These are phyloP conservation scores for Cyberlindnera xishuangbannaensis DNA, from an alignment of 805 yeast genomes.

Conservation along the genomic window DNA sequence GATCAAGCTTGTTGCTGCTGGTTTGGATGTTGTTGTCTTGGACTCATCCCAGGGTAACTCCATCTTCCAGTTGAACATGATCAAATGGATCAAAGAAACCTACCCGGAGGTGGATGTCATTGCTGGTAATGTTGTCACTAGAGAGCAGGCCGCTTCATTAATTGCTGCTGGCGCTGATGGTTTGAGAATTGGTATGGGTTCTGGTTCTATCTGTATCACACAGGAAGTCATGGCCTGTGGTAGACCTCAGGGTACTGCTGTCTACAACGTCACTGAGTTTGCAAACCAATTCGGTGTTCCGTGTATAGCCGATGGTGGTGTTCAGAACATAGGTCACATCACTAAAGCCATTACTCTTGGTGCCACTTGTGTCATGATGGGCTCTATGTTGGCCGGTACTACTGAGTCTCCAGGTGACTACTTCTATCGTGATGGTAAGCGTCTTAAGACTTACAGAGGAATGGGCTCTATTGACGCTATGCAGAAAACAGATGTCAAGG, in stretches of 20 bases:
- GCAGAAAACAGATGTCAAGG: conserved; percentile 82
- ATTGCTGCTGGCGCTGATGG: conserved; percentile 97
- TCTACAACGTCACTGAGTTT: conserved; percentile 87
- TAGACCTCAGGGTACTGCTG: conserved; percentile 99
- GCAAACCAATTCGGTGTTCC: conserved; percentile 96
- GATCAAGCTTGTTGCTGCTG: conserved; percentile 82
- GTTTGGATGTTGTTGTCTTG: conserved; percentile 90
- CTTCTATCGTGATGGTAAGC: conserved; percentile 96
- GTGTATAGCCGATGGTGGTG: conserved; percentile 99
- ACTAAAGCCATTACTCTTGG: conserved; percentile 95
- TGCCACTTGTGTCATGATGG: conserved; percentile 98
- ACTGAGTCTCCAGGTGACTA: conserved; percentile 97
- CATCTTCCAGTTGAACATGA: conserved; percentile 87
- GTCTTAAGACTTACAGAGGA: conserved; percentile 96
- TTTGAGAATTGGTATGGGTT: conserved; percentile 98
- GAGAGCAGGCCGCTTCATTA: conserved; percentile 96
- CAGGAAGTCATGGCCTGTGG: conserved; percentile 99
- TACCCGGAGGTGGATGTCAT: conserved; percentile 80
- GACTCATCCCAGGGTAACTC: conserved; percentile 99
- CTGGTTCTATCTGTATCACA: conserved; percentile 98
- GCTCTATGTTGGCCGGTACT: conserved; percentile 98
- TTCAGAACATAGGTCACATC: conserved; percentile 97
- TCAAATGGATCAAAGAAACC: conserved; percentile 80
- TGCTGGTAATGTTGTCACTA: conserved; percentile 98
- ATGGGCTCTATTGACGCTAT: conserved; percentile 99